Evolutionary conservation across 306 rosid species (phyloP).

Genomic region (Carpinus viminea): DNA sequence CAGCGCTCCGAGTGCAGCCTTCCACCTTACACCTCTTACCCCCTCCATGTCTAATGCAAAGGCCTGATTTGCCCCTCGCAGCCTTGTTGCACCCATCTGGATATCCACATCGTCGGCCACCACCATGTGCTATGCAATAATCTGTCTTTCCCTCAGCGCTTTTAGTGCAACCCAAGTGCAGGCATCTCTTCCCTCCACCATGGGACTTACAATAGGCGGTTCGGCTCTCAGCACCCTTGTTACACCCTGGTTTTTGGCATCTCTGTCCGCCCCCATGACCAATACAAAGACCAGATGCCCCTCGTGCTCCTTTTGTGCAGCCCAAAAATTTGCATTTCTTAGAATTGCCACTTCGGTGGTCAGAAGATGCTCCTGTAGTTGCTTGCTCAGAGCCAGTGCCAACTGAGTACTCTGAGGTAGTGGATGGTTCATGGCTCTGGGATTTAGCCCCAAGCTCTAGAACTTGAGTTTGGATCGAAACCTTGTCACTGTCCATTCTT

Average conservation of each 20-base stretch:
- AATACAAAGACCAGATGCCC: constrained; percentile 95
- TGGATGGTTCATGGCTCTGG: constrained; percentile 53
- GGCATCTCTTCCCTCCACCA: constrained; percentile 97
- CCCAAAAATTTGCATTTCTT: constrained; percentile 75
- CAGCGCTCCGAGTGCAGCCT: constrained; percentile 91
- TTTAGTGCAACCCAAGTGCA: constrained; percentile 89
- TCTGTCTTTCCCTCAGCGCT: constrained; percentile 99
- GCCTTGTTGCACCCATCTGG: constrained; percentile 80
- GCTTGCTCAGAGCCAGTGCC: constrained; percentile 51
- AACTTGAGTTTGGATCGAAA: constrained; percentile 42
- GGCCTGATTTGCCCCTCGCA: constrained; percentile 96
- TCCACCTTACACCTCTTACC: constrained; percentile 87
- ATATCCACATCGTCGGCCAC: constrained; percentile 85
- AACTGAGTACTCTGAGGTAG: constrained; percentile 48
- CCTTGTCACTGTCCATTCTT: constrained; percentile 47
- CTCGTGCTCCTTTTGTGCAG: constrained; percentile 87
- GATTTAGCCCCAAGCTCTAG: constrained; percentile 39
- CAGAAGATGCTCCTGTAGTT: constrained; percentile 47
- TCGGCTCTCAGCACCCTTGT: constrained; percentile 97
- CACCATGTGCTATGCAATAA: constrained; percentile 94
- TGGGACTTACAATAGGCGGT: constrained; percentile 98
- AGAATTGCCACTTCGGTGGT: constrained; percentile 50
- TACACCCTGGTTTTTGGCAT: constrained; percentile 95
- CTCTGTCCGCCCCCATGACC: constrained; percentile 99
- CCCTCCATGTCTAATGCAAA: constrained; percentile 97